Conservation (phyloP, 345 rosid genomes). For the Turnera subulata region DNA sequence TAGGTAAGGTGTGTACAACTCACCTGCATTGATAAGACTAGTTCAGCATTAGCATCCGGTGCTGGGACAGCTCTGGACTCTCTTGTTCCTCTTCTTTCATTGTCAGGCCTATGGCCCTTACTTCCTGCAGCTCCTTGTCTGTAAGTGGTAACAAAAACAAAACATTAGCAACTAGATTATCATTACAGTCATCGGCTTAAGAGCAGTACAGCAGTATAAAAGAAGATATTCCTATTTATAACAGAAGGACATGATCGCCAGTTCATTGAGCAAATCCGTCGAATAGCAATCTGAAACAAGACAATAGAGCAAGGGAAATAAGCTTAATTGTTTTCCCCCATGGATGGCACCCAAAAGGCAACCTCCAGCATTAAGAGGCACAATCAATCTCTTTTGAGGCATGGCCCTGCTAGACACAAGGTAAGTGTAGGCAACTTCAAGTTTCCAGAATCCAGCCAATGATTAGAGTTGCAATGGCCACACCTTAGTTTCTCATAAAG, state of each 20-base stretch:
- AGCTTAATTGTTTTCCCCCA: background rate
- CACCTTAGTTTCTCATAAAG: background rate
- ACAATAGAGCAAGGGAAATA: background rate
- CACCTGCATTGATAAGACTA: slow-evolving; percentile 83
- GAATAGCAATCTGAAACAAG: background rate
- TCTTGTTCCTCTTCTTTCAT: slow-evolving; percentile 66
- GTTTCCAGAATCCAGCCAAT: background rate
- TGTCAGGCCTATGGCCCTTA: slow-evolving; percentile 66
- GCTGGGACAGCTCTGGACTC: slow-evolving; percentile 96
- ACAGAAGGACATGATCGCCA: background rate
- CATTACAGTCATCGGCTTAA: background rate
- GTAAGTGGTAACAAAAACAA: slow-evolving; percentile 19
- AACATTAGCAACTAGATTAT: background rate
- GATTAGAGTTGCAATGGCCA: background rate
- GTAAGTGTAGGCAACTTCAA: background rate
- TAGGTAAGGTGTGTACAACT: background rate
- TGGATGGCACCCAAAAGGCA: background rate
- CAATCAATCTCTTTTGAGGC: background rate
- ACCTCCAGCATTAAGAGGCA: background rate
- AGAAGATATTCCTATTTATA: background rate
- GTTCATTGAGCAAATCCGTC: background rate
- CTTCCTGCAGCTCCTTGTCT: slow-evolving; percentile 77
- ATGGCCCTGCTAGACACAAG: background rate
- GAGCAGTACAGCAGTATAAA: background rate
- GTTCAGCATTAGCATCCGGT: slow-evolving; percentile 94